Evolutionary conservation across 139 green algal genomes (phyloP), one percentile per base, ranked within the genome.

Genomic region (Microglena sp.): DNA sequence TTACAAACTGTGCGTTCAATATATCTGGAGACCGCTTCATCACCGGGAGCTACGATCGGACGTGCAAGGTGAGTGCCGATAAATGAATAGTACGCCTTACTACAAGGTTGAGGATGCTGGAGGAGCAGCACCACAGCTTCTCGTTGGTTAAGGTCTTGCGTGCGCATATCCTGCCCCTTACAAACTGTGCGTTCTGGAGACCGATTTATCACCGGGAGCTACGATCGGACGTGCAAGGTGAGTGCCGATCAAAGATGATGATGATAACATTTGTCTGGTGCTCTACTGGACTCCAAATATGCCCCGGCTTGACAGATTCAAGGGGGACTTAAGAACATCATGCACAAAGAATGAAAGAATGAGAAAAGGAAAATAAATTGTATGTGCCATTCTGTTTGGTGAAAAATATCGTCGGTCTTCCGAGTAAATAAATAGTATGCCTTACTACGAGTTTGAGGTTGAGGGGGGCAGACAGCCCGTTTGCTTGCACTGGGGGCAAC

Each of bases 1-100:
- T 91, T 6, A 91, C 85, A 21, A 91, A 91, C 75, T 91, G 85
- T 54, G 85, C 85, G 1, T 91, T 89, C 79, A 89, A 91, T 70
- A 91, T 89, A 71, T 72, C 72, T 3, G 85, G 85, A 0, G 79
- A 87, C 72, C 72, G 73, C n/a, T 91, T 91, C 70, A 89, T 91
- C 64, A 91, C 82, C 11, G 85, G 82, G 24, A 82, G 70, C 43
- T 91, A 91, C 71, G 85, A 89, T 63, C 72, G 83, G 6, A 91
- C 85, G 5, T 89, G 82, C 77, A 89, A 89, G 79, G 84, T 89
- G 62, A 0, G 68, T 45, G 45, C 36, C 60, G n/a, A 55, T n/a
- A n/a, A n/a, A n/a, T n/a, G n/a, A n/a, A n/a, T n/a, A n/a, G n/a
- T n/a, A n/a, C n/a, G n/a, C n/a, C n/a, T 46, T 29, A 29, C n/a